Percentiles rank a stretch among this genome's conserved stretches.
Conservation (phyloP, 148 eudicot genomes). For the Camellia lanceoleosa region DNA sequence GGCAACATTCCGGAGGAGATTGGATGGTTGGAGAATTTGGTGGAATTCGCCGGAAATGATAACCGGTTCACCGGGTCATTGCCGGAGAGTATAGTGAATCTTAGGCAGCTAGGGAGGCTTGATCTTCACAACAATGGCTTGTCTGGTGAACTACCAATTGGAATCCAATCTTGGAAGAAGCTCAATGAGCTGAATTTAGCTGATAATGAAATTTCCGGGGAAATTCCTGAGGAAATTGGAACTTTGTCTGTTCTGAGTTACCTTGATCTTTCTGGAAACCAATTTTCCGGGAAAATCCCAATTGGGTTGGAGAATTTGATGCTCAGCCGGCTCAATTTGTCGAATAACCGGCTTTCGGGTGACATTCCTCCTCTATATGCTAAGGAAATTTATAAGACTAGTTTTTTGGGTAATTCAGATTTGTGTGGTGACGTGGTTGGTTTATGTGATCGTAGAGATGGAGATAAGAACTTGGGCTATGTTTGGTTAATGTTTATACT, state of each 20-base stretch:
- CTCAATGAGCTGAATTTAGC: slow-evolving; percentile 65
- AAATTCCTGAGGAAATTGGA: slow-evolving; percentile 66
- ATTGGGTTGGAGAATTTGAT: slow-evolving; percentile 58
- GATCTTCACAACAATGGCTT: slow-evolving; percentile 53
- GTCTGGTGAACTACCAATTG: slow-evolving; percentile 57
- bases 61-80: slow-evolving; percentile 55
- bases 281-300: slow-evolving; percentile 61
- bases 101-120: slow-evolving; percentile 43
- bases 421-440: slow-evolving; percentile 62
- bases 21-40: slow-evolving; percentile 43
- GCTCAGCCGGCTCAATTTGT: slow-evolving; percentile 70
- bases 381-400: slow-evolving; percentile 43
- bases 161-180: slow-evolving; percentile 45
- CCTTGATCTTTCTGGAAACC: slow-evolving; percentile 76
- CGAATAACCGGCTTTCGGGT: slow-evolving; percentile 63
- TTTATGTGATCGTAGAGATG: slow-evolving; percentile 40
- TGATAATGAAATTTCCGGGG: slow-evolving; percentile 52
- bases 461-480: slow-evolving; percentile 32
- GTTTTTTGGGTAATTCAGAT: slow-evolving; percentile 79
- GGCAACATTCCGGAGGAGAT: slow-evolving; percentile 62
- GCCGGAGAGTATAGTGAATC: slow-evolving; percentile 43
- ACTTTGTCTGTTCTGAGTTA: slow-evolving; percentile 51
- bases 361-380: slow-evolving; percentile 57
- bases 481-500: slow-evolving; percentile 64
- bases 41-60: slow-evolving; percentile 36